Conservation (phyloP, 1,139 yeast species). For the Yamadazyma conglobata region DNA sequence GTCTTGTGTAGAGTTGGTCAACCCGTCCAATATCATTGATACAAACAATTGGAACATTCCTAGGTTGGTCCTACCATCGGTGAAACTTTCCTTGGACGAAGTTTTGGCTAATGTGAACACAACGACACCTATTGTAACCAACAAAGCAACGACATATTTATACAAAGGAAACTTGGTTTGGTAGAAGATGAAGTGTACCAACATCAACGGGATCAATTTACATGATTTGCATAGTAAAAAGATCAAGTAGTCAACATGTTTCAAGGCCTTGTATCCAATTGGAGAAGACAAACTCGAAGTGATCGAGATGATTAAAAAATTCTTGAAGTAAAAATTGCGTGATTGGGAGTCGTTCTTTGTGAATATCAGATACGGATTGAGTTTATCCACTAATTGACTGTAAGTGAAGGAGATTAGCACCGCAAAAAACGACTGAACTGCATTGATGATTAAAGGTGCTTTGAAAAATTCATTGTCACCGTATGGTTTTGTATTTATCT, state of each 20-base stretch:
- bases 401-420: constrained; percentile 64
- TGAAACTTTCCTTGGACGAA: constrained; percentile 17
- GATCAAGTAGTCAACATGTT: constrained; percentile 83
- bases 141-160: constrained; percentile 72
- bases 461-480: constrained; percentile 55
- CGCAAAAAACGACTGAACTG: constrained; percentile 73
- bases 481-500: constrained; percentile 76
- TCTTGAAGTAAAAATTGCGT: constrained; percentile 24
- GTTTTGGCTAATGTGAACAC: constrained; percentile 59
- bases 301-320: constrained; percentile 62
- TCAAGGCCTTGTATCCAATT: constrained; percentile 67
- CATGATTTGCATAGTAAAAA: constrained; percentile 88
- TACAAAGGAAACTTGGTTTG: constrained; percentile 67
- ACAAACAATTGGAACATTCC: constrained; percentile 60
- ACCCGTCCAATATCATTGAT: constrained; percentile 81
- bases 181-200: constrained; percentile 74
- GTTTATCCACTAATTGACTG: constrained; percentile 33
- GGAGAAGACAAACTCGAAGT: constrained; percentile 85
- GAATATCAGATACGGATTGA: constrained; percentile 29
- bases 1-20: constrained; percentile 93
- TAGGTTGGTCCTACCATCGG: constrained; percentile 40
- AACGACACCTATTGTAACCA: constrained; percentile 79
- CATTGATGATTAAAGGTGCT: constrained; percentile 73
- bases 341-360: constrained; percentile 22
- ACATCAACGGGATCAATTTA: constrained; percentile 87